Base-by-base conservation (phyloP, 495 filamentous ascomycete species). In the Hypoxylon intermedium region DNA sequence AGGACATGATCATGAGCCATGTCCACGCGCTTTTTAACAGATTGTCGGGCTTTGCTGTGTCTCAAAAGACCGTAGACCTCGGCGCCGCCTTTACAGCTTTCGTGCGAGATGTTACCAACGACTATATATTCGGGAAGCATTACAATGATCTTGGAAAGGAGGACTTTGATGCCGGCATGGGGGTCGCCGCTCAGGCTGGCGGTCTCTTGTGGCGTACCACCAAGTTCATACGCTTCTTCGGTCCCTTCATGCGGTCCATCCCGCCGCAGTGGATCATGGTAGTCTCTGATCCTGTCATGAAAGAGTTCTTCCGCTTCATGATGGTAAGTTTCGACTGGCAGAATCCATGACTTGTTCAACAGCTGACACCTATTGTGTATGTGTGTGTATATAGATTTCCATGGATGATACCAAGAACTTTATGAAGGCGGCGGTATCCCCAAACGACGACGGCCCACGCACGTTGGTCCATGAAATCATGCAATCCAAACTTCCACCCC, bases 61-160 rank as follows among this genome's bases (percentile, higher is more conserved):
- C 45, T 2, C 45, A 46, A 2, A 43, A 42, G 23, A 59, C 51
- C 15, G 38, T 75, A 16, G 59, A 74, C 40, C 51, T 75, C 13
- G 70, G 72, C 16, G 72, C 73, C 1, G 72, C 65, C 9, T 59
- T 67, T 21, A 72, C 64, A 13, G 73, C 72, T 1, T 65, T 71
- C 19, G 37, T 50, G 9, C 46, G 62, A 7, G 72, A 74, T 30
- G 63, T 68, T 0, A 33, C 56, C 11, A 70, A 53, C 20, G 71
- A 74, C 19, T 75, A 60, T 30, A 65, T 70, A 3, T n/a, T 72
- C 9, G 63, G 67, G 0, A 70, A 70, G 44, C 16, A 53, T 11
- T 71, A 73, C 43, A 59, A 61, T 15, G 54, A 58, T 31, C 63
- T 75, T 9, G 69, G 61, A 28, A 38, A 33, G 34, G 65, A 67